A percentile compares a stretch with the other conserved stretches of the same genome.
These are phyloP conservation scores for Tylopilus balloui DNA, from an alignment of 768 basidiomycete species.

Conservation along the genomic window DNA sequence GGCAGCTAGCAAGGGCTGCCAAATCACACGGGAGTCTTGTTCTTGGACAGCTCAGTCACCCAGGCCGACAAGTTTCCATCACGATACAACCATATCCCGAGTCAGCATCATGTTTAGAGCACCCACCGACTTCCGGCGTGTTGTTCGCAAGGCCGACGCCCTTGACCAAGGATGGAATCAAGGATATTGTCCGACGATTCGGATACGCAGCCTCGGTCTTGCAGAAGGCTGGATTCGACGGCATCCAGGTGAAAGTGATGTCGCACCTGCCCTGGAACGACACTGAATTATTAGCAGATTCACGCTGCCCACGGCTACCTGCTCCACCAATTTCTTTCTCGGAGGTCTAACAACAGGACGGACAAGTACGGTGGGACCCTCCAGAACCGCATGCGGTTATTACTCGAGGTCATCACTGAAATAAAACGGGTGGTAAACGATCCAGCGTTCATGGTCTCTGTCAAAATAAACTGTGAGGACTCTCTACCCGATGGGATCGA, in stretches of 20 bases:
- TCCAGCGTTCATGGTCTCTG: constrained; percentile 29
- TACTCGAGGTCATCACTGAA: constrained; percentile 43
- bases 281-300: constrained; percentile 24
- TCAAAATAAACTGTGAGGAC: constrained; percentile 34
- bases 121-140: constrained; percentile 31
- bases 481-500: constrained; percentile 27
- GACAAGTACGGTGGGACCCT: constrained; percentile 55
- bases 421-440: constrained; percentile 37
- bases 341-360: constrained; percentile 42
- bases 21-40: constrained; percentile 30
- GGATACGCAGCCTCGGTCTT: constrained; percentile 52
- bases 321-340: constrained; percentile 46
- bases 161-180: constrained; percentile 45
- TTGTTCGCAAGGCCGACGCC: constrained; percentile 31
- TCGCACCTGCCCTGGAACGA: not conserved
- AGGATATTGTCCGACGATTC: constrained; percentile 47
- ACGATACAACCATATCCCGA: constrained; percentile 35
- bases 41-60: constrained; percentile 32
- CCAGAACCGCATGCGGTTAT: constrained; percentile 48
- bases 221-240: constrained; percentile 61
- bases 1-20: constrained; percentile 27
- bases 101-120: constrained; percentile 32
- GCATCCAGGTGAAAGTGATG: constrained; percentile 41
- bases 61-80: constrained; percentile 33
- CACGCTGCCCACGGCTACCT: constrained; percentile 44